Evolutionary conservation across 2,329 filamentous ascomycete species (phyloP), one percentile per base, ranked within the genome.

Genomic region (Diplodia scrobiculata): DNA sequence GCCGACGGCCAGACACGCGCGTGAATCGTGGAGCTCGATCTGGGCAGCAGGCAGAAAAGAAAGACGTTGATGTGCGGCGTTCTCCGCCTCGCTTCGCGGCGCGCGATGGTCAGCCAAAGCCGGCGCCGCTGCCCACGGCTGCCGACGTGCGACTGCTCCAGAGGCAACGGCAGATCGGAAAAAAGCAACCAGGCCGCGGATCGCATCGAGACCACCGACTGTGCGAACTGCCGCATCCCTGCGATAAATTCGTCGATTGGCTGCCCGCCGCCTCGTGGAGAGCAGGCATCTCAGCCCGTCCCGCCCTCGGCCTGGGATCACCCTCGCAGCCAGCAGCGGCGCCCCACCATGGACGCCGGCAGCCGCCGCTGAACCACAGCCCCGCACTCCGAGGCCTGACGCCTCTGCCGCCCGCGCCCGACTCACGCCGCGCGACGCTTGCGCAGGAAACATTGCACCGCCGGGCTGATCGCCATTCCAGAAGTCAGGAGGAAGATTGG

Each of bases 241-340:
- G 21, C 29, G 29, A 1, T 6, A 32, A 32, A 32, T 32, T 32
- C 29, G 11, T 10, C 27, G 25, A n/a, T 19, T 47, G 36, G 38
- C 54, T 59, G 54, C 36, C n/a, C 34, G 53, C 34, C 34, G 55
- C 55, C 55, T 59, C 55, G 55, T 59, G 55, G 55, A 32, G 54
- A 59, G 38, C 55, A 59, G 55, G 55, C 55, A 59, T 59, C 34
- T 19, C 53, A 21, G 53, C 53, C 53, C 53, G 53, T 38, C 52
- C 52, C 52, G 52, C 52, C 52, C n/a, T 25, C n/a, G 7, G 32
- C 32, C n/a, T 10, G 32, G 34, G 55, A 59, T 59, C 38, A 59
- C 27, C 38, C 38, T 59, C 55, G 55, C 53, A 58, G 34, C 32
- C 53, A 13, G 9, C 25, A 4, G 25, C 25, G 25, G 25, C 25